These are phyloP conservation scores for Xerophyta viscosa DNA, from an alignment of 106 monocot species.

Conservation along the genomic window DNA sequence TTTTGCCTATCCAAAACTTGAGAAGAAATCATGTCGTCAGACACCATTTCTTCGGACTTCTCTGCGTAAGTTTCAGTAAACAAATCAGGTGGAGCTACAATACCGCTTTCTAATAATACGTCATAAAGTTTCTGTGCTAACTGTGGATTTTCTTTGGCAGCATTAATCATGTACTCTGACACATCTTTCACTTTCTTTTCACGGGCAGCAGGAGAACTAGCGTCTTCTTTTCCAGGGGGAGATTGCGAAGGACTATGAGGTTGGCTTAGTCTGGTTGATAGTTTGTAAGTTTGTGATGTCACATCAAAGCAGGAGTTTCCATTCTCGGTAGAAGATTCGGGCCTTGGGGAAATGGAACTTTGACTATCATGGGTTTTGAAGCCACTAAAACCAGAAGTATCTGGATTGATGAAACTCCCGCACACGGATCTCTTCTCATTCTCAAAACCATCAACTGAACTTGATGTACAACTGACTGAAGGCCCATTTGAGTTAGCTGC, in stretches of 20 bases:
- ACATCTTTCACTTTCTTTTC: constrained; percentile 65
- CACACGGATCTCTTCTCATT: constrained; percentile 19
- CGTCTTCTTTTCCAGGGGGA: constrained; percentile 43
- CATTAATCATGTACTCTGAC: constrained; percentile 70
- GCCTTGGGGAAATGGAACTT: not conserved
- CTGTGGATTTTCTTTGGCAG: constrained; percentile 65
- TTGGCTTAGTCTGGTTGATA: constrained; percentile 10
- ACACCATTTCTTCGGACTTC: constrained; percentile 15
- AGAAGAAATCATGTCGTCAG: constrained; percentile 3
- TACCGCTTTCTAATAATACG: constrained; percentile 67
- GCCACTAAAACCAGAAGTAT: constrained; percentile 8
- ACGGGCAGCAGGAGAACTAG: constrained; percentile 22
- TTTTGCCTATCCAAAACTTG: constrained; percentile 27
- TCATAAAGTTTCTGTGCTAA: constrained; percentile 71
- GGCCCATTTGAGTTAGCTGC: constrained; percentile 2
- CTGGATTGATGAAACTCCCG: constrained; percentile 8
- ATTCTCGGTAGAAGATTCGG: constrained; percentile 13
- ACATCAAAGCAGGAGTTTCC: not conserved
- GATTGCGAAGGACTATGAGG: constrained; percentile 23
- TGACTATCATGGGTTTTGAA: constrained; percentile 8
- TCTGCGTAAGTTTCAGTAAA: constrained; percentile 38
- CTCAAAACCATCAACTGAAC: constrained; percentile 18
- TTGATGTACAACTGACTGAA: constrained; percentile 16
- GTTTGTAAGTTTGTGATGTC: constrained; percentile 9
- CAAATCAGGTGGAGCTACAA: constrained; percentile 57